Conservation (phyloP, 805 yeast species). For the Debaryomyces hansenii region DNA sequence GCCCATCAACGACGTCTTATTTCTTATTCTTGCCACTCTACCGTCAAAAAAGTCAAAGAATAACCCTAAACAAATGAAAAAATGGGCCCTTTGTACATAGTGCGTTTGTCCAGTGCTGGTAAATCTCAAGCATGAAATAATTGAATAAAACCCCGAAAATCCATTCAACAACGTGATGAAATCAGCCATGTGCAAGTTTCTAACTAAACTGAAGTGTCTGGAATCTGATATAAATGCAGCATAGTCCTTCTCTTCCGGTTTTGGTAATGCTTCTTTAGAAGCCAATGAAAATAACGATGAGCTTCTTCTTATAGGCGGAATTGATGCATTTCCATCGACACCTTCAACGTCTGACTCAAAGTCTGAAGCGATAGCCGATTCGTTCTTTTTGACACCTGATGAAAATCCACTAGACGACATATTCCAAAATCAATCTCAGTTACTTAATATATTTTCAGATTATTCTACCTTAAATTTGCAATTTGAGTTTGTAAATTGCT, state of each 20-base stretch:
- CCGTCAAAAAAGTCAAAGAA: slow-evolving; percentile 98
- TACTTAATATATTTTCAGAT: not conserved
- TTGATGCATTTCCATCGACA: slow-evolving; percentile 9
- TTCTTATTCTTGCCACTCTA: slow-evolving; percentile 91
- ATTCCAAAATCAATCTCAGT: not conserved
- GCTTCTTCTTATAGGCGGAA: slow-evolving; percentile 46
- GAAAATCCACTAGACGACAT: slow-evolving; percentile 7
- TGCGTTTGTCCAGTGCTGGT: slow-evolving; percentile 67
- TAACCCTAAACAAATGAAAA: slow-evolving; percentile 84
- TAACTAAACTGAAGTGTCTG: slow-evolving; percentile 81
- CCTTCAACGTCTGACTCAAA: slow-evolving; percentile 32
- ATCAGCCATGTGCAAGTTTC: slow-evolving; percentile 93
- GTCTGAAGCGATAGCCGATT: slow-evolving; percentile 38
- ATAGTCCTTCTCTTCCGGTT: slow-evolving; percentile 77
- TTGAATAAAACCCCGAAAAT: slow-evolving; percentile 88
- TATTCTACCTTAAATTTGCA: not conserved
- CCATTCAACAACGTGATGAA: slow-evolving; percentile 93
- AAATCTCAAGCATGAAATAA: slow-evolving; percentile 81
- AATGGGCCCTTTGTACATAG: slow-evolving; percentile 84
- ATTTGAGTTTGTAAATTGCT: not conserved
- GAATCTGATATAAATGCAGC: slow-evolving; percentile 77
- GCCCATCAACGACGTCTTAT: slow-evolving; percentile 90
- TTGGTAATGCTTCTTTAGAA: slow-evolving; percentile 59
- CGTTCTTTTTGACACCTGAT: slow-evolving; percentile 25
- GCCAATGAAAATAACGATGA: slow-evolving; percentile 55